Base-by-base conservation (phyloP, 495 filamentous ascomycete species). In the Penicillium odoratum region DNA sequence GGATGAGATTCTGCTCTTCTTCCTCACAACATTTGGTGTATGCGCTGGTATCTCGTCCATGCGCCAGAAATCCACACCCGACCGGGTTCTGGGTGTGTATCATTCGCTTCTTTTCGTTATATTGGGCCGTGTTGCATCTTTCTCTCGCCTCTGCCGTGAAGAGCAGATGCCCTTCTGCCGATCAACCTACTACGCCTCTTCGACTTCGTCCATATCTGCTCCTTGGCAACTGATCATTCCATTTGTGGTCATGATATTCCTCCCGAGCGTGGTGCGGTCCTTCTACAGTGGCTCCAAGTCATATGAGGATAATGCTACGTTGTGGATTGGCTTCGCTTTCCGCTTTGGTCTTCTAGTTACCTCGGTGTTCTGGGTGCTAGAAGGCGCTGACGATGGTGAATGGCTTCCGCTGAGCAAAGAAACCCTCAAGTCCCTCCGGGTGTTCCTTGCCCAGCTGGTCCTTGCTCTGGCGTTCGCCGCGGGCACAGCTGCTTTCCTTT, bases 101-200 rank as follows among this genome's bases (percentile, higher is more conserved):
- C 91, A 98, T 69, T 93, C 94, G 0, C 66, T 92, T 45, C 72
- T 91, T 5, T 98, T 99, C 69, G 79, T 93, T 56, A 66, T 89
- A 31, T 79, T 97, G n/a, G 88, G 86, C 47, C 85, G 93, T 34
- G 9, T 95, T 6, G 88, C 92, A 4, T 95, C 92, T 11, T 84
- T 96, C 58, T 97, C 95, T 21, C 89, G 91, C 57, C 86, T 98
- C 31, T 99, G 94, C 68, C 89, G 94, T 53, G 94, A 99, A 69
- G 94, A 99, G 69, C 94, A 98, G 71, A 97, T 97, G 91, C 94
- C 95, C 1, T 91, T 88, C 75, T 99, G 94, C 79, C 85, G 83
- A 38, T 97, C 93, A 0, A 97, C 94, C 7, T 99, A 96, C 75
- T 98, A 98, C 69, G 85, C 94, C 18, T 97, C 93, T 0, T 85